These are phyloP conservation scores for Sporobolus alterniflorus DNA, from an alignment of 202 grass and related monocot genomes.

Conservation along the genomic window DNA sequence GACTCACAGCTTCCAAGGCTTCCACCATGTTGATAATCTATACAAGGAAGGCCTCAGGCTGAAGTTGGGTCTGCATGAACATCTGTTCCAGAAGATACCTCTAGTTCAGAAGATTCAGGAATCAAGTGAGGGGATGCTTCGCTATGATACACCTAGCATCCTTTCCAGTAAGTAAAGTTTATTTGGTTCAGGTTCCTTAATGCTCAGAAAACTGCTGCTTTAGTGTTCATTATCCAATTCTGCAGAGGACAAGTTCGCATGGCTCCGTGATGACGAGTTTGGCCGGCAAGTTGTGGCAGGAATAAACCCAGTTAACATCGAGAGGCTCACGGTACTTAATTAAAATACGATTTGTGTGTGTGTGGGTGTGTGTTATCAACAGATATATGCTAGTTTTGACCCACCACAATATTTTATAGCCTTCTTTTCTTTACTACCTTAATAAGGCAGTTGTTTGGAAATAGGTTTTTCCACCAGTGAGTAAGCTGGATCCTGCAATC, in stretches of 20 bases:
- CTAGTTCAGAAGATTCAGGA: slow-evolving; percentile 98
- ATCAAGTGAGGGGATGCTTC: slow-evolving; percentile 94
- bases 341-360: background rate
- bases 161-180: slow-evolving; percentile 85
- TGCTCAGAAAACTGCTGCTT: background rate
- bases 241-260: slow-evolving; percentile 98
- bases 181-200: background rate
- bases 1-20: slow-evolving; percentile 88
- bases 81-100: slow-evolving; percentile 92
- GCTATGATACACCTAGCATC: slow-evolving; percentile 93
- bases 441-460: slow-evolving; percentile 17
- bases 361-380: background rate
- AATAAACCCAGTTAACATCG: slow-evolving; percentile 91
- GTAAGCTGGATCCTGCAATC: slow-evolving; percentile 73
- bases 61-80: slow-evolving; percentile 94
- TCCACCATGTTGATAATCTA: slow-evolving; percentile 98
- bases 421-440: slow-evolving; percentile 9
- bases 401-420: background rate
- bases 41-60: slow-evolving; percentile 98
- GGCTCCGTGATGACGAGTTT: slow-evolving; percentile 98
- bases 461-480: slow-evolving; percentile 90
- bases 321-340: slow-evolving; percentile 72
- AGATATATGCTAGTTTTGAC: background rate
- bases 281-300: slow-evolving; percentile 84
- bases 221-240: slow-evolving; percentile 20